These are phyloP conservation scores for Globisporangium orthogonon DNA, from an alignment of 352 stramenopile genomes.

Conservation along the genomic window DNA sequence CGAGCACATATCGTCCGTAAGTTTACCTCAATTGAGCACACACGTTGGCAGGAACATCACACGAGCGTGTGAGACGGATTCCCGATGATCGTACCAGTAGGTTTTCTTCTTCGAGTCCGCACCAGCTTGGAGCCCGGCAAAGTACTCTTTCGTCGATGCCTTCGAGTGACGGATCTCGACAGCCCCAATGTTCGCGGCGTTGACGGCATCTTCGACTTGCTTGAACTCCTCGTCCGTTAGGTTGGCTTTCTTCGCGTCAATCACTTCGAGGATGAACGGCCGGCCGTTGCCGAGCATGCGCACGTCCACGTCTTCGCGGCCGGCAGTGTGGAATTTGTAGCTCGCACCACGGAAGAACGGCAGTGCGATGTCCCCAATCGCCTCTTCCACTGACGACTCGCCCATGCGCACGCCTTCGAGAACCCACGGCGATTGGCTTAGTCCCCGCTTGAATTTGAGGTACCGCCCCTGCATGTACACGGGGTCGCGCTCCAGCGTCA, in stretches of 20 bases:
- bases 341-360: constrained; percentile 53
- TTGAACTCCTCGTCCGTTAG: constrained; percentile 43
- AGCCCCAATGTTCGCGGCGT: constrained; percentile 57
- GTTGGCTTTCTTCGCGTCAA: constrained; percentile 74
- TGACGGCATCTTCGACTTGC: constrained; percentile 53
- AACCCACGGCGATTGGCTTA: constrained; percentile 90
- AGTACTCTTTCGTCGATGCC: constrained; percentile 73
- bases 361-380: constrained; percentile 69
- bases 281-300: constrained; percentile 94
- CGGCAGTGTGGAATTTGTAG: constrained; percentile 96
- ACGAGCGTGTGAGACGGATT: background rate
- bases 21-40: background rate
- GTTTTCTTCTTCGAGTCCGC: constrained; percentile 87
- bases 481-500: constrained; percentile 65
- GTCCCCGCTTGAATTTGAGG: constrained; percentile 84
- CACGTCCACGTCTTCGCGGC: constrained; percentile 97
- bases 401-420: constrained; percentile 82
- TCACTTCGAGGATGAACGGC: constrained; percentile 88
- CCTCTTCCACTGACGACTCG: constrained; percentile 87
- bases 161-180: constrained; percentile 85
- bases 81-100: constrained; percentile 50
- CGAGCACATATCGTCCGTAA: background rate
- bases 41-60: background rate
- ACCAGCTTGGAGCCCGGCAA: constrained; percentile 64
- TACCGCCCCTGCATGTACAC: constrained; percentile 89